Evolutionary conservation across 2,329 filamentous ascomycete genomes (phyloP).

Genomic region (Colletotrichum falcatum): DNA sequence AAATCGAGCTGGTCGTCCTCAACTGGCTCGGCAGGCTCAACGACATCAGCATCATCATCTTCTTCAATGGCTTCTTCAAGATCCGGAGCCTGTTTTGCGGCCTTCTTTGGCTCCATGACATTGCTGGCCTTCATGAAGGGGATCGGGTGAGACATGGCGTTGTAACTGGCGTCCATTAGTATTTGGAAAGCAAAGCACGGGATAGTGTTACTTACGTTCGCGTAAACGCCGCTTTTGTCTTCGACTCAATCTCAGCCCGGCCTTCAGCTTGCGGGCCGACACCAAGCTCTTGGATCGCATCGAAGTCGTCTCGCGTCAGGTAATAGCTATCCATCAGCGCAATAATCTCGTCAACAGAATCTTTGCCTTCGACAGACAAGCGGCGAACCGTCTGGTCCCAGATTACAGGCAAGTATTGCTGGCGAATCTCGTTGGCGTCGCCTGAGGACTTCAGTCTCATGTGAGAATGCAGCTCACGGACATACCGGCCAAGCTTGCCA

Average conservation of each 20-base stretch:
- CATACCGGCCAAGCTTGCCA: constrained; percentile 79
- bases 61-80: constrained; percentile 97
- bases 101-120: constrained; percentile 78
- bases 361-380: constrained; percentile 83
- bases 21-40: constrained; percentile 69
- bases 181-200: constrained; percentile 19
- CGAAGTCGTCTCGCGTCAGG: constrained; percentile 93
- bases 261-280: constrained; percentile 86
- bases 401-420: constrained; percentile 91
- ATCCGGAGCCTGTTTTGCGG: constrained; percentile 83
- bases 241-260: constrained; percentile 80
- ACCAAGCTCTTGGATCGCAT: constrained; percentile 90
- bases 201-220: constrained; percentile 72
- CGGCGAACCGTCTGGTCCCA: constrained; percentile 84
- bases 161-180: constrained; percentile 71
- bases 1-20: constrained; percentile 85
- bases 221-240: constrained; percentile 91
- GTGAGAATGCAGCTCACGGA: constrained; percentile 96
- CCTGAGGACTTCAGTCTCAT: constrained; percentile 93
- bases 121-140: constrained; percentile 96
- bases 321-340: constrained; percentile 98
- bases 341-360: constrained; percentile 85
- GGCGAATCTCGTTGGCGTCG: constrained; percentile 92
- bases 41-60: constrained; percentile 78
- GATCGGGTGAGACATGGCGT: constrained; percentile 85